Evolutionary conservation across 805 yeast genomes (phyloP).

Genomic region (Sungouiella blattae): DNA sequence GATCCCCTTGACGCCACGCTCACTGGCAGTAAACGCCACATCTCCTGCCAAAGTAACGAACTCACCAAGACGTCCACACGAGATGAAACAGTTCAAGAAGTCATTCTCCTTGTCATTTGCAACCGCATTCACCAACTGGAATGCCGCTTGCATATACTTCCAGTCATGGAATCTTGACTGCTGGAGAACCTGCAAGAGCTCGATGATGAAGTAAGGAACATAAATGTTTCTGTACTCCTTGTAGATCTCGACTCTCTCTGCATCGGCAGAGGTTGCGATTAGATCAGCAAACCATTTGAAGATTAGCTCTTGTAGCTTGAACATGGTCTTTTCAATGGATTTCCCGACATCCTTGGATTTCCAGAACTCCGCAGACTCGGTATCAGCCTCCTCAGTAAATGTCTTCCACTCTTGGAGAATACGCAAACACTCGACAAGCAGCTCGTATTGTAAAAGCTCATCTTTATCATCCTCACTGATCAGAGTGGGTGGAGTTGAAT

Average conservation of each 20-base stretch:
- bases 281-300: conserved; percentile 37
- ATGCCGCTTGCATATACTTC: conserved; percentile 52
- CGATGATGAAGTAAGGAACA: conserved; percentile 69
- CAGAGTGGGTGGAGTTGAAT: conserved; percentile 3
- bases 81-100: conserved; percentile 58
- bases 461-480: conserved; percentile 34
- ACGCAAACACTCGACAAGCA: conserved; percentile 40
- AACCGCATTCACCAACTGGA: conserved; percentile 56
- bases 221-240: conserved; percentile 61
- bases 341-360: conserved; percentile 30
- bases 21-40: conserved; percentile 50
- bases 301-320: conserved; percentile 25
- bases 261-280: conserved; percentile 10
- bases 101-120: conserved; percentile 61
- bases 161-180: conserved; percentile 34
- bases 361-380: conserved; percentile 19
- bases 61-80: conserved; percentile 52
- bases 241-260: conserved; percentile 37
- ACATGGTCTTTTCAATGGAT: conserved; percentile 33
- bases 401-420: conserved; percentile 51
- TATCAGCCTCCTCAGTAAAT: conserved; percentile 17
- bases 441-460: conserved; percentile 50
- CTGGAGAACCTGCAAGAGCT: conserved; percentile 53
- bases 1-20: conserved; percentile 44
- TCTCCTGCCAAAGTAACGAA: conserved; percentile 53